Conservation (phyloP, 2,329 filamentous ascomycete genomes). For the Cadophora gregata region DNA sequence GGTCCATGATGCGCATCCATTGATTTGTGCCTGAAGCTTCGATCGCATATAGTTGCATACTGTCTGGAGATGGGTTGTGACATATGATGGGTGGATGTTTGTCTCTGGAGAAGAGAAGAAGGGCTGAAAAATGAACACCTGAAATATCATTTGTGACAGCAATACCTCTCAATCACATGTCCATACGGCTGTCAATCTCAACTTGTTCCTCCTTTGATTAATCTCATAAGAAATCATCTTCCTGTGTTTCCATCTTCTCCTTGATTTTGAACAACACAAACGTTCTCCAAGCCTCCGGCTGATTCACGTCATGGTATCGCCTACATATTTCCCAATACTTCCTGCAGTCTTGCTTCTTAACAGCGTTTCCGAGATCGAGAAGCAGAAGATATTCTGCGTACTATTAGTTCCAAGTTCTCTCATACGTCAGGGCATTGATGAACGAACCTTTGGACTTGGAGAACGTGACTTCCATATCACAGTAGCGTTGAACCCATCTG, state of each 20-base stretch:
- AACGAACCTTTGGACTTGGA: neutral
- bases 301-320: neutral
- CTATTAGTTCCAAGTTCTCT: neutral
- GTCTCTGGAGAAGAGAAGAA: too few species aligned
- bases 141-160: too few species aligned
- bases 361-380: neutral
- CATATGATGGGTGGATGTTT: too few species aligned
- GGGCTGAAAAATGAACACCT: too few species aligned
- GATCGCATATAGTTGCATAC: too few species aligned
- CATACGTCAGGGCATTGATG: too few species aligned
- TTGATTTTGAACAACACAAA: neutral
- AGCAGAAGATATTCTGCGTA: neutral
- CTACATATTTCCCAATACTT: neutral
- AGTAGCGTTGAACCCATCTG: neutral
- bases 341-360: neutral
- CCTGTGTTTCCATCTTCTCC: neutral
- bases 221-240: neutral
- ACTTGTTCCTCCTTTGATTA: too few species aligned
- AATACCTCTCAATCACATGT: too few species aligned
- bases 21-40: constrained; percentile 4
- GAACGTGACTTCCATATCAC: neutral
- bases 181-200: too few species aligned
- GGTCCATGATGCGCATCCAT: constrained; percentile 16
- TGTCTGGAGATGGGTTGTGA: too few species aligned
- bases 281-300: neutral